Conservation (phyloP, 2,329 filamentous ascomycete species). For the Sarocladium kiliense region DNA sequence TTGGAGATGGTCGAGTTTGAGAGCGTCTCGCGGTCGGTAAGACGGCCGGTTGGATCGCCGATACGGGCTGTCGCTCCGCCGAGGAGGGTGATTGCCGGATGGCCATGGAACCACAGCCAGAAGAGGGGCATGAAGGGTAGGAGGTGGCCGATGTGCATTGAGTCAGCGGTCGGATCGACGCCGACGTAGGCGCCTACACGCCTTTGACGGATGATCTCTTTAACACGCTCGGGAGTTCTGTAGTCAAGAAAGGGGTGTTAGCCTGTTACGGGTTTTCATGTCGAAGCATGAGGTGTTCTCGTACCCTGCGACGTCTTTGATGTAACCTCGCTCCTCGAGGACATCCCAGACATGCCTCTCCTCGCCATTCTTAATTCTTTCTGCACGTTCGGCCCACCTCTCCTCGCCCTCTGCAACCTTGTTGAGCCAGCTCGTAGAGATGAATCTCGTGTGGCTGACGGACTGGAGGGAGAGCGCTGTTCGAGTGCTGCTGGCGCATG, state of each 20-base stretch:
- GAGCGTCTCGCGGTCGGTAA: conserved; percentile 54
- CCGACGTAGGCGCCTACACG: conserved; percentile 73
- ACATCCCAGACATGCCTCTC: conserved; percentile 53
- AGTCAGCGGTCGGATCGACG: conserved; percentile 75
- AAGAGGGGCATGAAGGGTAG: conserved; percentile 78
- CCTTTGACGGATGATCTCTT: conserved; percentile 58
- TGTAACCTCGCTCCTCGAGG: conserved; percentile 65
- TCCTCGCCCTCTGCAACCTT: conserved; percentile 37
- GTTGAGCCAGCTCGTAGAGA: conserved; percentile 35
- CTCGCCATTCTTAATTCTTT: conserved; percentile 44
- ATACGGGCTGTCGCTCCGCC: conserved; percentile 73
- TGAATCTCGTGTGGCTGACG: conserved; percentile 12
- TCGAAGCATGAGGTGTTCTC: conserved; percentile 17
- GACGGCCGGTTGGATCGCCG: conserved; percentile 71
- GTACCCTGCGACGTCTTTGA: conserved; percentile 72
- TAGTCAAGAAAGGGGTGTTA: conserved; percentile 10
- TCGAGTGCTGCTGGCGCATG: neutral
- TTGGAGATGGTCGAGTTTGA: conserved; percentile 46
- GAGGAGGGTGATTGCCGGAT: conserved; percentile 60
- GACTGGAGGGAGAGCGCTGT: neutral
- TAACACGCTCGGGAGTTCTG: conserved; percentile 47
- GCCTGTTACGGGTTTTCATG: conserved; percentile 4
- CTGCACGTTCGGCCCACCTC: conserved; percentile 43
- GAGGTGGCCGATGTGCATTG: conserved; percentile 75
- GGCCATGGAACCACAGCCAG: conserved; percentile 77